Conservation (phyloP, 169 alveolate genomes). For the Cryptosporidium sp. region DNA sequence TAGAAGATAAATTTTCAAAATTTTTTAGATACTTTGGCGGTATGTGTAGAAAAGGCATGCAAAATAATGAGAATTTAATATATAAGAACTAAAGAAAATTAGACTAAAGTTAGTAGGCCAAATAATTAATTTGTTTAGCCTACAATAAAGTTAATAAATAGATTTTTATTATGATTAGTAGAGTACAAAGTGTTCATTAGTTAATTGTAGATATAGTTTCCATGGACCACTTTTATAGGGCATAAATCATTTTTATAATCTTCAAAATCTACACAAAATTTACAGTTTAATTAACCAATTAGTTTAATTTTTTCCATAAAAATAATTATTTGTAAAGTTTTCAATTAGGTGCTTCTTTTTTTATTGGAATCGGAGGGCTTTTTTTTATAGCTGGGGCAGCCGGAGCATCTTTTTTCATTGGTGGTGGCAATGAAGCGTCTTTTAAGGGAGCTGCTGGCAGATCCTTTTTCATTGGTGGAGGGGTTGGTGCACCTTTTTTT, state of each 20-base stretch:
- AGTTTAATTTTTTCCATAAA: neutral
- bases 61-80: neutral
- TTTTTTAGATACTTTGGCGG: neutral
- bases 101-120: neutral
- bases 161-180: neutral
- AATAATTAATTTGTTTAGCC: neutral
- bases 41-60: neutral
- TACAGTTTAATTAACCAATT: neutral
- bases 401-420: constrained; percentile 17
- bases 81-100: neutral
- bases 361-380: constrained; percentile 34
- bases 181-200: neutral
- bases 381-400: constrained; percentile 19
- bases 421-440: too few species aligned
- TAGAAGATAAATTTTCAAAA: neutral
- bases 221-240: neutral
- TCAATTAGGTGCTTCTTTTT: constrained; percentile 9
- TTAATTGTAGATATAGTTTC: neutral
- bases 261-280: neutral
- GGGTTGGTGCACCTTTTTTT: too few species aligned
- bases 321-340: neutral
- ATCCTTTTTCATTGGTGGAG: neutral
- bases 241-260: neutral
- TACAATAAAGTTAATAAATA: neutral
- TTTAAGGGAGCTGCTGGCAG: constrained; percentile 2